phyloP scores from a whole-genome alignment of 2,329 filamentous ascomycete genomes.

The Scedosporium boydii region DNA sequence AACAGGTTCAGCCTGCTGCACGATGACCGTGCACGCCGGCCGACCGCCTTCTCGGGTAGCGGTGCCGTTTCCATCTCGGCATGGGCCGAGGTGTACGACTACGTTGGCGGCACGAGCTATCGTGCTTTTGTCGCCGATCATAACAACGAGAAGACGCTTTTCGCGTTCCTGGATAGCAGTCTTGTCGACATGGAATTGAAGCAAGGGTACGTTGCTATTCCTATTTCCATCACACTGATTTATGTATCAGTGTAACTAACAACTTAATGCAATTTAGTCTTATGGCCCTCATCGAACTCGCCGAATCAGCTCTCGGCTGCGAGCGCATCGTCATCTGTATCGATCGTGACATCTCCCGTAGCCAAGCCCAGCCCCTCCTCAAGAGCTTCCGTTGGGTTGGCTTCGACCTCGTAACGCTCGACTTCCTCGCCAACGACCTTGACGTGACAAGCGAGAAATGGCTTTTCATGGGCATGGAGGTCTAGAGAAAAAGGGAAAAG shows the following conservation, averaged over 20 bases:
- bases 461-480: constrained; percentile 83
- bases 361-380: constrained; percentile 57
- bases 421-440: constrained; percentile 57
- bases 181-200: constrained; percentile 71
- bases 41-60: constrained; percentile 1
- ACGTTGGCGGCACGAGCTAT: constrained; percentile 74
- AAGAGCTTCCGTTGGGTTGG: constrained; percentile 90
- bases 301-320: constrained; percentile 66
- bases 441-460: constrained; percentile 67
- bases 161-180: constrained; percentile 73
- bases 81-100: constrained; percentile 79
- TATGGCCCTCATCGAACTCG: constrained; percentile 84
- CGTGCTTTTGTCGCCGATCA: constrained; percentile 72
- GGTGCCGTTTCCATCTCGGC: constrained; percentile 34
- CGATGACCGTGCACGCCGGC: background rate
- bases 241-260: constrained; percentile 18
- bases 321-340: constrained; percentile 71
- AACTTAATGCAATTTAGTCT: constrained; percentile 40
- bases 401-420: constrained; percentile 73
- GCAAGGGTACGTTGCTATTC: constrained; percentile 57
- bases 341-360: constrained; percentile 56
- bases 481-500: constrained; percentile 34
- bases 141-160: constrained; percentile 63
- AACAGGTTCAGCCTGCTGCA: constrained; percentile 17
- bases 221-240: background rate